phyloP scores from a whole-genome alignment of 1,139 yeast genomes.

The Hansenula lynferdii region DNA sequence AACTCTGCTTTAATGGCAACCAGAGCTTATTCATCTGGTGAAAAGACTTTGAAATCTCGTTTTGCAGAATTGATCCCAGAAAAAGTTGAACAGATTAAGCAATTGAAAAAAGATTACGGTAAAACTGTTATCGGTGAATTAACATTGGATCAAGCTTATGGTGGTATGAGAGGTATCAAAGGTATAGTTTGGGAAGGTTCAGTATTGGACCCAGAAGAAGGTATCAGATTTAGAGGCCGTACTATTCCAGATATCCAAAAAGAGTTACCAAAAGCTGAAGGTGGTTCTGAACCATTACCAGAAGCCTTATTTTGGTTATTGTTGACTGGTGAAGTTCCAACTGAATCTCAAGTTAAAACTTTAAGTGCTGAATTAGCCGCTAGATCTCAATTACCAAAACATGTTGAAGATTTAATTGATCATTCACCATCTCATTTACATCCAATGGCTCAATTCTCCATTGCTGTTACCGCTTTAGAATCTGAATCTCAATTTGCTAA shows the following conservation, averaged over 20 bases:
- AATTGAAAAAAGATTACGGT: conserved; percentile 85
- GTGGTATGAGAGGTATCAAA: conserved; percentile 99
- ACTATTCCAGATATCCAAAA: conserved; percentile 94
- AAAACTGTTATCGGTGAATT: conserved; percentile 91
- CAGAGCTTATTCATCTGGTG: conserved; percentile 27
- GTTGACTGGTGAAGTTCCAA: conserved; percentile 87
- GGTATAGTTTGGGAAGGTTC: conserved; percentile 99
- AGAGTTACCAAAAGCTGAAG: conserved; percentile 83
- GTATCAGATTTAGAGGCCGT: conserved; percentile 97
- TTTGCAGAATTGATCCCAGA: conserved; percentile 91
- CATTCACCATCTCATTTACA: conserved; percentile 82
- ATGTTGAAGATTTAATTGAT: conserved; percentile 78
- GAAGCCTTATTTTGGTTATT: conserved; percentile 93
- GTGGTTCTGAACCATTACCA: conserved; percentile 81
- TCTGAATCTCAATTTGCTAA: conserved; percentile 86
- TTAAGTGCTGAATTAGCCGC: conserved; percentile 82
- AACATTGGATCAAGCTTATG: conserved; percentile 93
- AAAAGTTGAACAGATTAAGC: conserved; percentile 88
- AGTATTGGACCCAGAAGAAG: conserved; percentile 96
- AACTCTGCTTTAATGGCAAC: conserved; percentile 16
- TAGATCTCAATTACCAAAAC: conserved; percentile 80
- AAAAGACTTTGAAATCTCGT: conserved; percentile 79
- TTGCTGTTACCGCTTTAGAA: conserved; percentile 89
- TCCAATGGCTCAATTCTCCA: conserved; percentile 97
- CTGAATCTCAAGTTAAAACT: conserved; percentile 68